Percentiles rank a stretch among this genome's conserved stretches.
Evolutionary conservation across 2,329 filamentous ascomycete species (phyloP).

Genomic region (Penicillium sp.): DNA sequence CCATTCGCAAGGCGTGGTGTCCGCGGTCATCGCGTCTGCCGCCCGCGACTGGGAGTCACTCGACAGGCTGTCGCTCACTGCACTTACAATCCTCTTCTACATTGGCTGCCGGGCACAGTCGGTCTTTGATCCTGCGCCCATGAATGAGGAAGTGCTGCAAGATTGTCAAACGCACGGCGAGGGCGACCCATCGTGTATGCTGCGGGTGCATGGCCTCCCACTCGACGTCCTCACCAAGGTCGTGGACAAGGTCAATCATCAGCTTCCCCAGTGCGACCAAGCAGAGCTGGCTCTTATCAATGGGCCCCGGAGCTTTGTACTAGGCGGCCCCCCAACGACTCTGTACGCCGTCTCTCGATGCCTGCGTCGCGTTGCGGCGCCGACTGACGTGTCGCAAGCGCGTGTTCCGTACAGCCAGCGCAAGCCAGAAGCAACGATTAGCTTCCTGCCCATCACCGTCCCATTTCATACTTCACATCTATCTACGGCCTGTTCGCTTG

Average conservation of each 20-base stretch:
- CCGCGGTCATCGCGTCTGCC: background rate
- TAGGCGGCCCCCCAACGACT: background rate
- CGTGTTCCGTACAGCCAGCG: slow-evolving; percentile 36
- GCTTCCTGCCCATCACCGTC: slow-evolving; percentile 44
- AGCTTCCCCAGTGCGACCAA: background rate
- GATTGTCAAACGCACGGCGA: slow-evolving; percentile 3
- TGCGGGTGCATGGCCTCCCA: slow-evolving; percentile 2
- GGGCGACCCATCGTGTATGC: slow-evolving; percentile 1
- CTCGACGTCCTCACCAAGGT: background rate
- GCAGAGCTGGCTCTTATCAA: slow-evolving; percentile 2
- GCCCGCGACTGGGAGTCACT: slow-evolving; percentile 3
- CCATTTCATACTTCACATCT: slow-evolving; percentile 46
- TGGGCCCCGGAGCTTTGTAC: background rate
- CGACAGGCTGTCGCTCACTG: slow-evolving; percentile 1
- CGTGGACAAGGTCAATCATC: slow-evolving; percentile 2
- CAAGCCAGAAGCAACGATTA: slow-evolving; percentile 28
- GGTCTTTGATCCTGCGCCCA: background rate
- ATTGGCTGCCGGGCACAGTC: background rate
- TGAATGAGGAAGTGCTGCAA: background rate
- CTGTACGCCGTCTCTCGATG: slow-evolving; percentile 2
- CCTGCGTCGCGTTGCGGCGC: background rate
- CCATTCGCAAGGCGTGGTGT: slow-evolving; percentile 2
- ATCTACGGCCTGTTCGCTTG: slow-evolving; percentile 22
- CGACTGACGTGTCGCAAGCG: slow-evolving; percentile 1
- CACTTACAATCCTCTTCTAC: slow-evolving; percentile 3